Evolutionary conservation across 2,329 filamentous ascomycete genomes (phyloP).

Genomic region (Penicillium sp.): DNA sequence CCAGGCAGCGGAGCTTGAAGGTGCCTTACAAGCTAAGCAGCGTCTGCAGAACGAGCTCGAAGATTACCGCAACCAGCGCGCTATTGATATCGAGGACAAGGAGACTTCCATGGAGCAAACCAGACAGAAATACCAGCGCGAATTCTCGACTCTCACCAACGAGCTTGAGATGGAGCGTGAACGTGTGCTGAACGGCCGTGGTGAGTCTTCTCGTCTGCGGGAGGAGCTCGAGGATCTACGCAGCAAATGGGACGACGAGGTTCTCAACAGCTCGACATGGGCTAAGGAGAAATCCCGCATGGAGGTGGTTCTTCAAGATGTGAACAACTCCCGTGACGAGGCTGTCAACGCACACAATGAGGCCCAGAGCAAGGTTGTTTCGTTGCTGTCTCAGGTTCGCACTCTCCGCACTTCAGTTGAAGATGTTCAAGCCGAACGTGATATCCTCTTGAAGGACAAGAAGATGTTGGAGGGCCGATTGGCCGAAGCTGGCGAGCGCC

Average conservation of each 20-base stretch:
- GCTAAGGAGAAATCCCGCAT: constrained; percentile 95
- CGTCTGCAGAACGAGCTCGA: constrained; percentile 95
- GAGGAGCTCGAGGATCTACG: constrained; percentile 94
- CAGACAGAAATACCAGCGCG: constrained; percentile 92
- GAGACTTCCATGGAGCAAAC: constrained; percentile 96
- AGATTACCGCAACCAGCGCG: constrained; percentile 91
- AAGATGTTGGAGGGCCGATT: constrained; percentile 80
- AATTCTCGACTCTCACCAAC: constrained; percentile 84
- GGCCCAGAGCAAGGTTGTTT: constrained; percentile 89
- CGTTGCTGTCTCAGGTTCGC: constrained; percentile 85
- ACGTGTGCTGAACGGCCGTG: constrained; percentile 79
- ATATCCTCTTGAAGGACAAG: constrained; percentile 84
- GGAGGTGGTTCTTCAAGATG: constrained; percentile 84
- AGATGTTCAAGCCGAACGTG: constrained; percentile 81
- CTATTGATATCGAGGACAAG: constrained; percentile 96
- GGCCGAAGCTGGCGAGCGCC: constrained; percentile 80
- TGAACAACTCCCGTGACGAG: constrained; percentile 90
- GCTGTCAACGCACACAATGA: constrained; percentile 92
- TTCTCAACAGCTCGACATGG: constrained; percentile 96
- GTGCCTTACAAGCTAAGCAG: constrained; percentile 85
- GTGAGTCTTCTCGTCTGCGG: constrained; percentile 83
- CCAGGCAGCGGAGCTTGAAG: constrained; percentile 83
- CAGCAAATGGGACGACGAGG: constrained; percentile 97
- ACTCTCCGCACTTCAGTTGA: constrained; percentile 81
- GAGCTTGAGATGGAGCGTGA: constrained; percentile 93